Percentiles rank a stretch among this genome's conserved stretches.
These are phyloP conservation scores for baker's yeast (Saccharomyces cerevisiae) DNA, from an alignment of 805 yeast species.

Conservation along the genomic window DNA sequence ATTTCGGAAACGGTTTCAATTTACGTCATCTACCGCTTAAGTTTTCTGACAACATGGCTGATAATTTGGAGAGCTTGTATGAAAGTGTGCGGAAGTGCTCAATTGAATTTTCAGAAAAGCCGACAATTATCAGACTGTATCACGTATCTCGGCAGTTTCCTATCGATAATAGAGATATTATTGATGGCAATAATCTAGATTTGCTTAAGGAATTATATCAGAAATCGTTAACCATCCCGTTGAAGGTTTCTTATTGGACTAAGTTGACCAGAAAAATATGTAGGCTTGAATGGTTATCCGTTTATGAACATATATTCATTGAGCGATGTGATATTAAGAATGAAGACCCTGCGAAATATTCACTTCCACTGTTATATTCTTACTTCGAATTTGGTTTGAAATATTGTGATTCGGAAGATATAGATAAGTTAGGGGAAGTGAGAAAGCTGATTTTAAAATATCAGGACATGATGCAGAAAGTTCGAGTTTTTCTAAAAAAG, in stretches of 20 bases:
- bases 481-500: slow-evolving; percentile 10
- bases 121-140: neutral
- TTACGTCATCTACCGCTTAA: slow-evolving; percentile 3
- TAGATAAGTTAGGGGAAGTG: slow-evolving; percentile 15
- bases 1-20: slow-evolving; percentile 5
- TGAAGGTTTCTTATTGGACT: slow-evolving; percentile 8
- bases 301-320: slow-evolving; percentile 11
- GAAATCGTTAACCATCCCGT: slow-evolving; percentile 9
- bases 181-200: slow-evolving; percentile 4
- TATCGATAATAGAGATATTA: neutral
- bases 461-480: slow-evolving; percentile 8
- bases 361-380: slow-evolving; percentile 7
- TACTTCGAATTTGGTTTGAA: slow-evolving; percentile 18
- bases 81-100: slow-evolving; percentile 2
- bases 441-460: slow-evolving; percentile 12
- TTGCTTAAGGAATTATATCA: slow-evolving; percentile 5
- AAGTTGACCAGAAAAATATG: slow-evolving; percentile 7
- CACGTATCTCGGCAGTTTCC: neutral
- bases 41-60: slow-evolving; percentile 1
- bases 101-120: slow-evolving; percentile 11
- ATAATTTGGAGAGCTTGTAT: slow-evolving; percentile 1
- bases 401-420: slow-evolving; percentile 12
- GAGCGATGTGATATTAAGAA: slow-evolving; percentile 1
- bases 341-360: slow-evolving; percentile 7
- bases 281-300: slow-evolving; percentile 19